A percentile compares a stretch with the other conserved stretches of the same genome.
Conservation (phyloP, 192 early-diverging fungal genomes). For the Mortierella claussenii region DNA sequence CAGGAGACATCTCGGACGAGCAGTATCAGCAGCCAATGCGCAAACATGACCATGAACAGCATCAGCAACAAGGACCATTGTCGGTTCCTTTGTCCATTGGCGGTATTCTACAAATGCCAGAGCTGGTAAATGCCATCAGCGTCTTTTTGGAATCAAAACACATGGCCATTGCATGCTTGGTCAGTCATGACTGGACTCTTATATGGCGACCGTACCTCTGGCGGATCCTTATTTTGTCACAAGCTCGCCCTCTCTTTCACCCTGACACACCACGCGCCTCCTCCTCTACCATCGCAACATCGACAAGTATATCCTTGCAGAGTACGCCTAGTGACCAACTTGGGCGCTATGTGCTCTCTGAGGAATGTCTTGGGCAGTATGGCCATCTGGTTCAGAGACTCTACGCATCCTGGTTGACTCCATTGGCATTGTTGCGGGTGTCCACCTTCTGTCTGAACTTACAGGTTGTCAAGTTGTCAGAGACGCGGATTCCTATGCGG, state of each 20-base stretch:
- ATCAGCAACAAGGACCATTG: too few species aligned
- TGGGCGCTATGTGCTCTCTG: conserved; percentile 4
- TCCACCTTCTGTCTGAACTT: conserved; percentile 13
- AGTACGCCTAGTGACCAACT: not conserved
- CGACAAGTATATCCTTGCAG: too few species aligned
- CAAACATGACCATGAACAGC: too few species aligned
- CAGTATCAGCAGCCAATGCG: too few species aligned
- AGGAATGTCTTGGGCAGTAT: conserved; percentile 4
- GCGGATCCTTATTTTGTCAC: conserved; percentile 5
- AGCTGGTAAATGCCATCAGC: conserved; percentile 12
- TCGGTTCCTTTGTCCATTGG: too few species aligned
- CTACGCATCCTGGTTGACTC: conserved; percentile 15
- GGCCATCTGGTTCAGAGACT: conserved; percentile 9
- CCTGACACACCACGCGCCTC: not conserved
- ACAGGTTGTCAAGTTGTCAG: conserved; percentile 11
- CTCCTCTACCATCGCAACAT: not conserved
- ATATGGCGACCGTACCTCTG: conserved; percentile 24
- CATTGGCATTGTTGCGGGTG: not conserved
- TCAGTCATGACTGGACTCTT: conserved; percentile 10
- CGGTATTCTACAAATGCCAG: conserved; percentile 8
- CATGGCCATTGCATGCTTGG: not conserved
- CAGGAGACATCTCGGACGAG: too few species aligned
- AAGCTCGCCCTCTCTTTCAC: not conserved
- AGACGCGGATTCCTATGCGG: conserved; percentile 5
- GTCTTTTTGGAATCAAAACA: conserved; percentile 2